Conservation (phyloP, 2,329 filamentous ascomycete species). For the Pestalotiopsis sp. region DNA sequence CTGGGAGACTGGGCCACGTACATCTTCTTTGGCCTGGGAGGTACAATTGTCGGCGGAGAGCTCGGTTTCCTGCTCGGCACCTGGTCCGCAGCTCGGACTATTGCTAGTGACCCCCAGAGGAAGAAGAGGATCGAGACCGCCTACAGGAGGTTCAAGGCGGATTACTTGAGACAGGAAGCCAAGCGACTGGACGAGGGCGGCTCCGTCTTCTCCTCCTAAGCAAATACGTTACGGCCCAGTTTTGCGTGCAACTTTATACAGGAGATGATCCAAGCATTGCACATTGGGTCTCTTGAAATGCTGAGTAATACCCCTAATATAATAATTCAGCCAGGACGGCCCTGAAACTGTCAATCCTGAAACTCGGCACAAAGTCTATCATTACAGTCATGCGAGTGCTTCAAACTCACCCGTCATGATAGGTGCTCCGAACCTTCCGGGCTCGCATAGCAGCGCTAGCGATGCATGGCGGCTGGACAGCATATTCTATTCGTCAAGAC, state of each 20-base stretch:
- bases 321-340: background rate
- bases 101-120: slow-evolving; percentile 56
- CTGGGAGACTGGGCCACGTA: slow-evolving; percentile 65
- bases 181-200: slow-evolving; percentile 50
- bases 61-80: slow-evolving; percentile 61
- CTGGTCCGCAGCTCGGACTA: slow-evolving; percentile 52
- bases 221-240: too few relatives aligned
- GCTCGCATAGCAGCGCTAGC: background rate
- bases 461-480: background rate
- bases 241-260: too few relatives aligned
- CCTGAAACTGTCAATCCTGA: too few relatives aligned
- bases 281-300: background rate
- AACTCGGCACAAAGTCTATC: background rate
- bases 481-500: background rate
- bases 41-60: slow-evolving; percentile 67
- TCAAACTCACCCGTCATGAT: background rate
- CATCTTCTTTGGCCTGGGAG: slow-evolving; percentile 62
- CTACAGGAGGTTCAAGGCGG: slow-evolving; percentile 63
- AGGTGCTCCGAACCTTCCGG: background rate
- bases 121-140: slow-evolving; percentile 62
- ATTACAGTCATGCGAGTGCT: background rate
- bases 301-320: background rate
- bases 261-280: background rate
- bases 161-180: slow-evolving; percentile 63
- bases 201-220: slow-evolving; percentile 29